Percentiles rank a stretch among this genome's conserved stretches.
These are phyloP conservation scores for Erodium moschatum DNA, from an alignment of 441 rosid genomes.

Conservation along the genomic window DNA sequence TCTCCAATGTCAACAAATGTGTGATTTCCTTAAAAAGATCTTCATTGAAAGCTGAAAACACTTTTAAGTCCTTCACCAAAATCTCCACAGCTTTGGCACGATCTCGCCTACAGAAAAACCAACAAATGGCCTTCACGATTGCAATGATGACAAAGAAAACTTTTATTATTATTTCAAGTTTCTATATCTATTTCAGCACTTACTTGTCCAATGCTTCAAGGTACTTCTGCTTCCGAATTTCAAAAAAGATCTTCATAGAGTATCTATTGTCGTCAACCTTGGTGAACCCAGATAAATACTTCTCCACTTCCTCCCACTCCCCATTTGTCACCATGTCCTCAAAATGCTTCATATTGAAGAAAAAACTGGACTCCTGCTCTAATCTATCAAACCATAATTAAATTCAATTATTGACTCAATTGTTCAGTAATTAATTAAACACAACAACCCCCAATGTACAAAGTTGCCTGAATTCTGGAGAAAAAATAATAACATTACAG, in stretches of 20 bases:
- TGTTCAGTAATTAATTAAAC: conserved; percentile 11
- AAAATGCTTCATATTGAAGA: conserved; percentile 59
- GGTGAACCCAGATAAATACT: conserved; percentile 69
- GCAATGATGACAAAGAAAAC: background rate
- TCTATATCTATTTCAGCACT: conserved; percentile 6
- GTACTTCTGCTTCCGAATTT: conserved; percentile 75
- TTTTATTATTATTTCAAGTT: background rate
- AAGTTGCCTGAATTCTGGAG: background rate
- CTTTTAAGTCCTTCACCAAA: conserved; percentile 73
- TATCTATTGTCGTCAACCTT: conserved; percentile 76
- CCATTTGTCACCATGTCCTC: conserved; percentile 79
- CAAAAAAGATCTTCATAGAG: conserved; percentile 79
- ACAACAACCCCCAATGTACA: background rate
- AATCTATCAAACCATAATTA: conserved; percentile 28
- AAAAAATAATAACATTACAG: background rate
- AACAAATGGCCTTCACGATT: background rate
- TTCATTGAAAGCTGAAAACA: conserved; percentile 62
- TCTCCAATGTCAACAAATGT: conserved; percentile 59
- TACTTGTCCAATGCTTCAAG: conserved; percentile 78
- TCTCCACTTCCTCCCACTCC: conserved; percentile 83
- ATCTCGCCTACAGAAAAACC: conserved; percentile 40
- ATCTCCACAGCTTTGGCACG: conserved; percentile 67
- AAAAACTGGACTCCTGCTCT: conserved; percentile 77
- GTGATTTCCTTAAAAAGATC: conserved; percentile 80
- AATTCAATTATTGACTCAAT: conserved; percentile 7